Base-by-base conservation (phyloP, 306 rosid genomes). In the Hippophae rhamnoides region DNA sequence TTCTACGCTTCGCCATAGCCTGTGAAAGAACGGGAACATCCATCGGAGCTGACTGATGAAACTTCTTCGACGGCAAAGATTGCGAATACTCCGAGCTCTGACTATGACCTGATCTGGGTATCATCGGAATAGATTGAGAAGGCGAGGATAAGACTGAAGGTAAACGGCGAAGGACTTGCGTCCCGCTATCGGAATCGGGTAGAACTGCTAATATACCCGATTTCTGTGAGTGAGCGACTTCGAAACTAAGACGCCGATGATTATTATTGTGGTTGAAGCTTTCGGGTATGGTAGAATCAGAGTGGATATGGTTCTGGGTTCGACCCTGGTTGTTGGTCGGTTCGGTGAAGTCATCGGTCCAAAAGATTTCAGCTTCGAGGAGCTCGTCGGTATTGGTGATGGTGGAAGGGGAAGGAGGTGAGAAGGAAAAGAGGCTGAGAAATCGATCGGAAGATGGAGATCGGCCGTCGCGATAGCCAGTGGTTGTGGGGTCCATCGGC, bases 41-140 rank as follows among this genome's bases (percentile, higher is more conserved):
- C 56, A 86, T 72, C 41, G 95, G 90, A 40, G 90, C 95, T 23
- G 97, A 86, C 61, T 82, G 88, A 60, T 73, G 83, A 73, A 82
- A 74, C 61, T 71, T 81, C 66, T 76, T 68, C 5, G 72, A 67
- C 47, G 83, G 74, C 48, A 41, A 45, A 3, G 97, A 82, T 64
- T 78, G 89, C 11, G 78, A 52, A 6, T 52, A 64, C 2, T 75
- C 86, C n/a, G 57, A 13, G 38, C 38, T 49, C 57, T 63, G 73
- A 50, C 62, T 64, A 48, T 47, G 60, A 10, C 69, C 63, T 25
- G 77, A 79, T 54, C 93, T 82, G 43, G 87, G 89, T 12, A 86
- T 57, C 54, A 79, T 62, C 12, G 84, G 89, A 71, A 84, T 76
- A 77, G 53, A 42, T 58, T 62, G 74, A 43, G 86, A 57, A 43